Evolutionary conservation across 2,329 filamentous ascomycete species (phyloP), one percentile per base, ranked within the genome.

Genomic region (Coleophoma cylindrospora): DNA sequence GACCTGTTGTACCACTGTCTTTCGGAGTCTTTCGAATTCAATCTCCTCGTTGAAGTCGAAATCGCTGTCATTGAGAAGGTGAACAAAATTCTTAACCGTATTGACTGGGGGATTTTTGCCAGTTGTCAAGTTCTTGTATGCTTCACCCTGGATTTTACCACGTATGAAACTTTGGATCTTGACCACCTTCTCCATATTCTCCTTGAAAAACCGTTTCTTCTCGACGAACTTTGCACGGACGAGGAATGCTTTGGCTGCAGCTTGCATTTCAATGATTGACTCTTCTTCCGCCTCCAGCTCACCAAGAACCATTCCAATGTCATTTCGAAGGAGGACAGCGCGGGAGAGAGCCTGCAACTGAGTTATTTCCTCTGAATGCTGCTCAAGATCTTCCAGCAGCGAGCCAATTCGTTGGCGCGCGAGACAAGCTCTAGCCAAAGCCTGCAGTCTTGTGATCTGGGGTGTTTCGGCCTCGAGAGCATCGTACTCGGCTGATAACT

Each of bases 21-120:
- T 96, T 48, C 95, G 83, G 64, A 97, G 75, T 44, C 91, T 83
- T 68, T 99, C 94, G 58, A 97, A 96, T 66, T 99, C 94, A 47
- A 99, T 86, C 67, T 99, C 94, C 66, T 97, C 92, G 65, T 99
- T 95, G 70, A 99, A 99, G 66, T 99, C 94, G 62, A 99, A 96
- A 64, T 96, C 92, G 62, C 91, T 97, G 69, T 99, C 94, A 63
- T 97, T 99, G 50, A 99, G 83, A 36, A 99, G 77, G 67, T 99
- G 94, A 2, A 99, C 91, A 66, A 99, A 99, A 66, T 95, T 95
- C 74, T 97, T 96, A 65, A 99, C 89, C 0, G 95, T 96, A 37
- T 90, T 90, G 52, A 99, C 91, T 0, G 94, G 94, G 21, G 94
- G 94, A 64, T 97, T 97, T 72, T 96, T 96, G 53, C 94, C 95